Conservation (phyloP, 257 asterid genomes). For the Apocynum venetum region DNA sequence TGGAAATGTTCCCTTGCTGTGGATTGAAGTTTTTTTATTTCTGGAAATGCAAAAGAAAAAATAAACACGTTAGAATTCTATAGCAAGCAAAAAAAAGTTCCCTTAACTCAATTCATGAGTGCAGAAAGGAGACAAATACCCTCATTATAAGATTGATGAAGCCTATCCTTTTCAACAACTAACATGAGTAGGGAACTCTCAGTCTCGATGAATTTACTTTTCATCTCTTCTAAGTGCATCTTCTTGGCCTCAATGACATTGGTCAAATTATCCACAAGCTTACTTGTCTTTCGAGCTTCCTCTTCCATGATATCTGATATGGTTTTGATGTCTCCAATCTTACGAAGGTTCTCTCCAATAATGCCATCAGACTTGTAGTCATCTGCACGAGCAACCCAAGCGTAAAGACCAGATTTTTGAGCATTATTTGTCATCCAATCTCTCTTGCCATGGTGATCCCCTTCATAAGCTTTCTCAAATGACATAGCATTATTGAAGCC, state of each 20-base stretch:
- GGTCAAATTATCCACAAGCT: conserved; percentile 61
- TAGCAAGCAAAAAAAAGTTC: conserved; percentile 12
- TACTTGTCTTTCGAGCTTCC: conserved; percentile 60
- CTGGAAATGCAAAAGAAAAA: conserved; percentile 33
- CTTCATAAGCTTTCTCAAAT: conserved; percentile 71
- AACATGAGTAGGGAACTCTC: conserved; percentile 44
- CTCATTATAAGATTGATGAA: conserved; percentile 66
- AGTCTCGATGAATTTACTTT: conserved; percentile 65
- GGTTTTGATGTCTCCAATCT: conserved; percentile 75
- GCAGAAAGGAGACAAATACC: conserved; percentile 38
- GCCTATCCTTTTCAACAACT: conserved; percentile 63
- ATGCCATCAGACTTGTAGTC: conserved; percentile 52
- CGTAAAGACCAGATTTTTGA: conserved; percentile 45
- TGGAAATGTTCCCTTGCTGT: conserved; percentile 74
- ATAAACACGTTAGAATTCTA: conserved; percentile 20
- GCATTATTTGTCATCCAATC: conserved; percentile 52
- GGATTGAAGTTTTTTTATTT: conserved; percentile 68
- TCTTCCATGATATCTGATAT: conserved; percentile 75
- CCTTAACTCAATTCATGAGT: conserved; percentile 11
- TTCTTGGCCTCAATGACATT: conserved; percentile 70
- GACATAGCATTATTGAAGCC: conserved; percentile 75
- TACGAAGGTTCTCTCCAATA: conserved; percentile 77
- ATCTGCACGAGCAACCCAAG: conserved; percentile 91
- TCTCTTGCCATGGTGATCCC: conserved; percentile 63
- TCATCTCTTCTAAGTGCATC: conserved; percentile 59